These are phyloP conservation scores for Suillus variegatus DNA, from an alignment of 768 basidiomycete genomes.

Conservation along the genomic window DNA sequence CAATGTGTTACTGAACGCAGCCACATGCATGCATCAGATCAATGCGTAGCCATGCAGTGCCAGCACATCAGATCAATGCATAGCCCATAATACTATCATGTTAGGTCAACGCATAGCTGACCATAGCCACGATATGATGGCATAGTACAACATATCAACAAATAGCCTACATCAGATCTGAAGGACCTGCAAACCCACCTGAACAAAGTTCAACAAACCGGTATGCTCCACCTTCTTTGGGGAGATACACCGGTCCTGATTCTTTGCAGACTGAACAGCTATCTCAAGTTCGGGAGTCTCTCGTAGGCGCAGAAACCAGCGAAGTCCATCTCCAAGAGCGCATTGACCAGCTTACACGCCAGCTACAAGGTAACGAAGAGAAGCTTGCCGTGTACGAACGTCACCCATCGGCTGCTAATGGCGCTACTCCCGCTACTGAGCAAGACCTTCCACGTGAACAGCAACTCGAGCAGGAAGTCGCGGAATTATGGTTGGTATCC, in stretches of 20 bases:
- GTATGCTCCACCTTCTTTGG: slow-evolving; percentile 41
- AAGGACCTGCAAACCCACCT: slow-evolving; percentile 74
- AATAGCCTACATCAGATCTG: no score
- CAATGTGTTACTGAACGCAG: no score
- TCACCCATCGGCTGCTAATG: slow-evolving; percentile 39
- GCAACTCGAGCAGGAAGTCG: slow-evolving; percentile 81
- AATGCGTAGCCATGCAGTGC: no score
- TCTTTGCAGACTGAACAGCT: slow-evolving; percentile 56
- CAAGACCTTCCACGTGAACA: slow-evolving; percentile 66
- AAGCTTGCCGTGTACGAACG: slow-evolving; percentile 88
- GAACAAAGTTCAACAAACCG: slow-evolving; percentile 67
- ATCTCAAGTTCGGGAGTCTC: slow-evolving; percentile 65
- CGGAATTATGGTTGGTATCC: slow-evolving; percentile 69
- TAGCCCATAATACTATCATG: no score
- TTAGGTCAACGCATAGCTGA: no score
- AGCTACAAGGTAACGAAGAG: slow-evolving; percentile 77
- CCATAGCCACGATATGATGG: no score
- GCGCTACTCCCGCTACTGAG: slow-evolving; percentile 37
- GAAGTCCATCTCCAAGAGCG: slow-evolving; percentile 78
- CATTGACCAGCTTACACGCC: slow-evolving; percentile 43
- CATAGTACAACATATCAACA: no score
- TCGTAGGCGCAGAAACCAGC: slow-evolving; percentile 75
- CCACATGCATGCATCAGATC: no score
- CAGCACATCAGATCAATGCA: no score
- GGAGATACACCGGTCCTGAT: slow-evolving; percentile 13